Evolutionary conservation across 2,329 filamentous ascomycete species (phyloP), one percentile per base, ranked within the genome.

Genomic region (Aspergillus chevalieri): DNA sequence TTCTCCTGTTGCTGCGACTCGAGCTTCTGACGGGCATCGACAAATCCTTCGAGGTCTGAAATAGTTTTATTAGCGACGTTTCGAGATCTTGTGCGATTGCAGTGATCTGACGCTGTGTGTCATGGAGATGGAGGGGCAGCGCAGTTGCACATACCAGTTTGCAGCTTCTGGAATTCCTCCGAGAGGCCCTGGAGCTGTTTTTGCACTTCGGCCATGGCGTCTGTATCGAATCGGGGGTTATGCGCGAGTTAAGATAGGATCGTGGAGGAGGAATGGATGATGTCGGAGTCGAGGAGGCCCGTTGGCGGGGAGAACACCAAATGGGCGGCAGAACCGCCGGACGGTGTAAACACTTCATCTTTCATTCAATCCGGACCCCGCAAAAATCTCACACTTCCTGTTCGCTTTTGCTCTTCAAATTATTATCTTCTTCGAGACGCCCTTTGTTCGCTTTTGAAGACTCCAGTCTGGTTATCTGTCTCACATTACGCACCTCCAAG

Each of bases 1-100:
- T 97, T 98, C 70, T 98, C 93, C 65, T 95, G 89, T 68, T 87
- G 87, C 70, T 98, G 93, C 6, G 90, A 74, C 68, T 96, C 91
- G 6, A 98, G 83, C 72, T 87, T 94, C 74, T 98, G 91, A 55
- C 91, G 83, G 8, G 89, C 87, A 42, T 84, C 78, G 22, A 97
- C 82, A 15, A 82, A 76, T 41, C 77, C 80, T 68, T 90, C 87
- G 48, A 97, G 80, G 60, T 97, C 93, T 95, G 59, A 14, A 22
- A 5, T 4, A n/a, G 12, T 12, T 12, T 45, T 17, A 28, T n/a
- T 43, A 46, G 45, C 54, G 42, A 49, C 42, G 30, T 28, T 49
- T 15, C 21, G 9, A 30, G 10, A 30, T 22, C 14, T 48, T 39
- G 48, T 34, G 33, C 19, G 33, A 36, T 34, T 12, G 17, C 12